These are phyloP conservation scores for Populus hybrid DNA, from an alignment of 441 rosid genomes.

Conservation along the genomic window DNA sequence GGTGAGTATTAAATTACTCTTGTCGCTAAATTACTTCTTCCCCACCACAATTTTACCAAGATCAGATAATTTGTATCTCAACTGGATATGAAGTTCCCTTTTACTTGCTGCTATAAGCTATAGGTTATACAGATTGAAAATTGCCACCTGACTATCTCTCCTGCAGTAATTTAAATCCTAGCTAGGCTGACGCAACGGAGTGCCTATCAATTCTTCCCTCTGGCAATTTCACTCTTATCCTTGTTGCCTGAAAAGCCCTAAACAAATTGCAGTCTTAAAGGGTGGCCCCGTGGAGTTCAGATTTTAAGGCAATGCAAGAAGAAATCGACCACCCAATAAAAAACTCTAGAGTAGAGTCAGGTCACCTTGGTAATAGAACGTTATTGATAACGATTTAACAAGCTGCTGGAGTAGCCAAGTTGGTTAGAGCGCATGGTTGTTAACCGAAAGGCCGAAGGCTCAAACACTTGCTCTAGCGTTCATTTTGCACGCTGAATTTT, in stretches of 20 bases:
- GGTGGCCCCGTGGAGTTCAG: not conserved
- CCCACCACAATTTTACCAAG: not conserved
- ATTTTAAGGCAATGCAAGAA: not conserved
- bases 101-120: not conserved
- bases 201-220: not conserved
- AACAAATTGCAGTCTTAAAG: not conserved
- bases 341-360: not conserved
- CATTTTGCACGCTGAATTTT: not conserved
- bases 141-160: not conserved
- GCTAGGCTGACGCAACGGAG: not conserved
- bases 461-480: not conserved
- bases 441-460: not conserved
- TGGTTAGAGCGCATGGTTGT: not conserved
- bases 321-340: too few species aligned
- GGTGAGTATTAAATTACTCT: not conserved
- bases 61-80: not conserved
- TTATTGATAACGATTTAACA: not conserved
- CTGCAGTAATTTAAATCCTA: not conserved
- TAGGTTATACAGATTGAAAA: not conserved
- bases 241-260: not conserved
- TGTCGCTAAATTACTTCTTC: not conserved
- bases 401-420: not conserved
- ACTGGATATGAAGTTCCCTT: not conserved
- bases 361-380: not conserved
- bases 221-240: not conserved